Evolutionary conservation across 164 flowering plant genomes (phyloP).

Genomic region (Liriodendron chinense): DNA sequence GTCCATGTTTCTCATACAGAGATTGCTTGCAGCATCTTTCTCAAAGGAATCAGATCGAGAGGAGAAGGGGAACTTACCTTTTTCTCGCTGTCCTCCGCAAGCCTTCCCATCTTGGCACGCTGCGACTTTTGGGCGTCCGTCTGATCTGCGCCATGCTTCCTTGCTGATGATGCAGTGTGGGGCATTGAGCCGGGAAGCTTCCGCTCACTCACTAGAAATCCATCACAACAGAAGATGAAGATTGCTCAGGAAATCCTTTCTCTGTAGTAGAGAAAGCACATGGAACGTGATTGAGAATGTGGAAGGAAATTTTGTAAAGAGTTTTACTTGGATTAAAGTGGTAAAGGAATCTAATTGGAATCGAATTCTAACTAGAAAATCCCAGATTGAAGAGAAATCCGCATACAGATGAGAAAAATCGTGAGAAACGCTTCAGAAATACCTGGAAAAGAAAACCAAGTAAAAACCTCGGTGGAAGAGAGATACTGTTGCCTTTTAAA

Average conservation of each 20-base stretch:
- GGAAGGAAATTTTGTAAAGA: too few relatives aligned
- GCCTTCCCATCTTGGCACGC: conserved; percentile 11
- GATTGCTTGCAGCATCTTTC: background rate
- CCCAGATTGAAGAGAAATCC: background rate
- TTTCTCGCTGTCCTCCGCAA: conserved; percentile 14
- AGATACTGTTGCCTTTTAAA: too few relatives aligned
- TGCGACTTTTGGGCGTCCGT: conserved; percentile 16
- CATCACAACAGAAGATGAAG: background rate
- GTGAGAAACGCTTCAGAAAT: too few relatives aligned
- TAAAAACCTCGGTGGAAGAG: too few relatives aligned
- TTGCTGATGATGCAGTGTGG: conserved; percentile 7
- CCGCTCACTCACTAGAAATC: background rate
- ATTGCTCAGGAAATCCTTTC: background rate
- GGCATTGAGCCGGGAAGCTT: conserved; percentile 9
- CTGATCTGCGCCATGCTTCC: conserved; percentile 20
- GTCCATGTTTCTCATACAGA: background rate
- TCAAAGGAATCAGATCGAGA: background rate
- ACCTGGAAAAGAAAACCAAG: too few relatives aligned
- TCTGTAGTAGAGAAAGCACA: background rate
- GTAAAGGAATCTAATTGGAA: too few relatives aligned
- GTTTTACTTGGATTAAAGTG: too few relatives aligned
- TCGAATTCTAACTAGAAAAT: background rate
- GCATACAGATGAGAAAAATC: too few relatives aligned
- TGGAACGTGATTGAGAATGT: too few relatives aligned
- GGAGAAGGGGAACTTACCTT: conserved; percentile 5